Conservation (phyloP, 148 eudicot species). For the Rhododendron molle region DNA sequence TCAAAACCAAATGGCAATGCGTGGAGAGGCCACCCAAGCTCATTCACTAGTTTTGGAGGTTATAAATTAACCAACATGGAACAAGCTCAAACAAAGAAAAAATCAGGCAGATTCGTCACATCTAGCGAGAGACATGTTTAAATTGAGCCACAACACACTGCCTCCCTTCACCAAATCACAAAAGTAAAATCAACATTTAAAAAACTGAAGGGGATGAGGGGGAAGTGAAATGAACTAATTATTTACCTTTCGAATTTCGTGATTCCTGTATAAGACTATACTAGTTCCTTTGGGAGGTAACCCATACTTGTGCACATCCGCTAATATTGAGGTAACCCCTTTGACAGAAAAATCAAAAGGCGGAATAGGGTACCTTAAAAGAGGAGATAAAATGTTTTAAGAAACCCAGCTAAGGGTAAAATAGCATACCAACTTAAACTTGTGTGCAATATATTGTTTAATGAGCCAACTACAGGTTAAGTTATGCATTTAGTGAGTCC, state of each 20-base stretch:
- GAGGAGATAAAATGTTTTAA: not conserved
- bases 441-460: not conserved
- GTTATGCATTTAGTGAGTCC: not conserved
- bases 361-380: slow-evolving; percentile 76
- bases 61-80: not conserved
- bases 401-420: not conserved
- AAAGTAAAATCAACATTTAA: not conserved
- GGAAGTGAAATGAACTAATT: not conserved
- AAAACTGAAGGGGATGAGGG: not conserved
- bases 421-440: not conserved
- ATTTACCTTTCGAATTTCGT: slow-evolving; percentile 82
- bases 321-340: slow-evolving; percentile 95
- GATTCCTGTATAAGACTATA: slow-evolving; percentile 78
- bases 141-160: not conserved
- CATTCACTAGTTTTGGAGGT: not conserved
- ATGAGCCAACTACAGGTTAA: not conserved
- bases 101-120: no score
- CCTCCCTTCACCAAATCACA: not conserved
- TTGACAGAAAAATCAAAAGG: slow-evolving; percentile 82
- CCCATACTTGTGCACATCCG: slow-evolving; percentile 97
- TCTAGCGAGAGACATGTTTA: not conserved
- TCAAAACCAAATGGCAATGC: no score
- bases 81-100: not conserved
- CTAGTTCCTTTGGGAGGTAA: slow-evolving; percentile 99
- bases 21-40: no score